These are phyloP conservation scores for Cyclanthera cordifolia DNA, from an alignment of 306 rosid genomes.

Conservation along the genomic window DNA sequence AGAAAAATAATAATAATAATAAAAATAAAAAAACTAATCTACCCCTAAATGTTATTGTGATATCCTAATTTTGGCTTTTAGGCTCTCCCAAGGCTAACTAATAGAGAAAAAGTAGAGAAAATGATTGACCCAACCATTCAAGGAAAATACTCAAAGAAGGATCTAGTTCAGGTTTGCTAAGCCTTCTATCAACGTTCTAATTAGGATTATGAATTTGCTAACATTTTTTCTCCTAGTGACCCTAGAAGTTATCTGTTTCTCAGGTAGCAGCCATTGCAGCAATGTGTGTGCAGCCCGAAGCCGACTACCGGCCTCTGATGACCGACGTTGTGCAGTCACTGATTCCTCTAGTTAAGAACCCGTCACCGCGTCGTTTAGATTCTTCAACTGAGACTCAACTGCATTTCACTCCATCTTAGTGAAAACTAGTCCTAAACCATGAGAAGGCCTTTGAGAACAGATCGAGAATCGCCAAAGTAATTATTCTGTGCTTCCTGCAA, in stretches of 20 bases:
- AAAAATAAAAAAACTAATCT: too few species aligned
- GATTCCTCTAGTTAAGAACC: conserved; percentile 54
- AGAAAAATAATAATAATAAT: background rate
- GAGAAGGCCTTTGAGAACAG: conserved; percentile 1
- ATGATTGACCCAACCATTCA: conserved; percentile 83
- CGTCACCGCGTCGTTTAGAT: conserved; percentile 39
- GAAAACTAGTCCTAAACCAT: background rate
- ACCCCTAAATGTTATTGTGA: background rate
- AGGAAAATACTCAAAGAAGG: conserved; percentile 75
- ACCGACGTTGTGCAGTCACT: conserved; percentile 88
- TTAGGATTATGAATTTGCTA: background rate
- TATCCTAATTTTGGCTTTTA: conserved; percentile 15
- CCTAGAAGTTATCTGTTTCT: background rate
- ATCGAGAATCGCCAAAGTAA: background rate
- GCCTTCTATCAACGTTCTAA: background rate
- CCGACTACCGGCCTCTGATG: conserved; percentile 88
- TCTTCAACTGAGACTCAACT: conserved; percentile 29
- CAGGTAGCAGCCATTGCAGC: conserved; percentile 97
- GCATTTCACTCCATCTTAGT: background rate
- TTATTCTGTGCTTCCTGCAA: background rate
- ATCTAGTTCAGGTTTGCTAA: conserved; percentile 65
- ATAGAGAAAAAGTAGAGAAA: conserved; percentile 62
- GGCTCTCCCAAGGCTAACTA: conserved; percentile 93
- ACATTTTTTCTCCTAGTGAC: background rate
- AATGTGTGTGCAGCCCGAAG: conserved; percentile 96